Evolutionary conservation across 306 rosid species (phyloP), one percentile per base, ranked within the genome.

Genomic region (Dryas alaskensis): DNA sequence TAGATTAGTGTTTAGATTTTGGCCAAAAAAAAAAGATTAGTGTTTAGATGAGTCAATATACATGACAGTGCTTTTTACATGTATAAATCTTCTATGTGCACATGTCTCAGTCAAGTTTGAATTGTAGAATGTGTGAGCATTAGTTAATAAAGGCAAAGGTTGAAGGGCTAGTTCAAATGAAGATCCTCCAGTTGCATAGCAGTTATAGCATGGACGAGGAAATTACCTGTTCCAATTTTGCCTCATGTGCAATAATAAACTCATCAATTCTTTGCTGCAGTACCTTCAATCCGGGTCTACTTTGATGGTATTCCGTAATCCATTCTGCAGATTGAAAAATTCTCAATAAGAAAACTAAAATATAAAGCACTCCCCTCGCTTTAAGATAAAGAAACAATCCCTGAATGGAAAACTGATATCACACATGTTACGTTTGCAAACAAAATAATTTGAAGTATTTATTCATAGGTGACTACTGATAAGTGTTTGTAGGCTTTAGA

Each of bases 231-330:
- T 91, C 95, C 43, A 88, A 54, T 75, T 81, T 78, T 50, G 49
- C 92, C 79, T 94, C 98, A 10, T 91, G 87, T n/a, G 82, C 79
- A 44, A 78, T 82, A 65, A 89, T 78, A 64, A 87, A 94, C 50
- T 89, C 89, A 58, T 94, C 92, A 37, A 94, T 87, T 65, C 83
- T 87, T 65, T 84, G 77, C 70, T 87, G 90, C 87, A 94, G 87
- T 42, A 78, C 79, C 63, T 84, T 78, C 81, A 88, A 74, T 47
- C 92, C 92, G 13, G 90, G 96, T 81, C 94, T 89, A 72, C 81
- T 84, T 75, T 87, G 86, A 78, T 80, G 90, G 85, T 83, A 89
- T 71, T 89, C 87, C 60, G 44, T 63, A 50, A 91, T 68, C 98
- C 98, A 94, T 73, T 91, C 98, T 93, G 92, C 44, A 67, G 74